Conservation (phyloP, 2,329 filamentous ascomycete species). For the Orbilia quercus region DNA sequence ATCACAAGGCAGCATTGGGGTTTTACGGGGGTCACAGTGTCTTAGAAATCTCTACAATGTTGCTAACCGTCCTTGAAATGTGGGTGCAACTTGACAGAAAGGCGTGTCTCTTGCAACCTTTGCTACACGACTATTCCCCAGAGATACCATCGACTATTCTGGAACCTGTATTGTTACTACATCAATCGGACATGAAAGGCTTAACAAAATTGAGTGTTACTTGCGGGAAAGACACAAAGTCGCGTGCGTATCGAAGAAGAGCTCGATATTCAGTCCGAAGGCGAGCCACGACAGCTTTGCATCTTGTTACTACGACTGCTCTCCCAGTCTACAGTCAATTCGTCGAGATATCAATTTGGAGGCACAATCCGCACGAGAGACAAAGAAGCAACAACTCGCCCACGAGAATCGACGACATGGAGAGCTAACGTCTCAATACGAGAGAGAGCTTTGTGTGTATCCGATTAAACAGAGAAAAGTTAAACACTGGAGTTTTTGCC, state of each 20-base stretch:
- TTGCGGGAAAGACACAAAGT: constrained; percentile 58
- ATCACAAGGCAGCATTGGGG: constrained; percentile 60
- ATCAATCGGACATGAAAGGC: constrained; percentile 65
- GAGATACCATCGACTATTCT: constrained; percentile 64
- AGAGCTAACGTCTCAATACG: constrained; percentile 57
- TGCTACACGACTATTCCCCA: constrained; percentile 66
- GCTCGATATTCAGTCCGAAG: constrained; percentile 63
- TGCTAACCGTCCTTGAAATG: constrained; percentile 70
- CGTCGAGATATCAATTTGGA: no score
- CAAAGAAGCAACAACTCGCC: no score
- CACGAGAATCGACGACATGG: constrained; percentile 60
- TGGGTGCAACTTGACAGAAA: constrained; percentile 71
- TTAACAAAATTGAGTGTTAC: constrained; percentile 67
- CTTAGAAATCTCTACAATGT: constrained; percentile 68
- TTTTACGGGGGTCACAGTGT: constrained; percentile 62
- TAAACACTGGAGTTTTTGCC: constrained; percentile 10
- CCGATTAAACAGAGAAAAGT: neutral
- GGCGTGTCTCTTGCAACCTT: constrained; percentile 62
- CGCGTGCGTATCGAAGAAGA: constrained; percentile 58
- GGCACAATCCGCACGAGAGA: no score
- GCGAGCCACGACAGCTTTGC: constrained; percentile 63
- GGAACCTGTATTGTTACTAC: constrained; percentile 65
- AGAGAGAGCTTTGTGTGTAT: neutral
- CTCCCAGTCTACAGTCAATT: constrained; percentile 64
- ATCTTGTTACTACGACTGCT: constrained; percentile 66